Evolutionary conservation across 2,329 filamentous ascomycete species (phyloP).

Genomic region (Ilyonectria destructans): DNA sequence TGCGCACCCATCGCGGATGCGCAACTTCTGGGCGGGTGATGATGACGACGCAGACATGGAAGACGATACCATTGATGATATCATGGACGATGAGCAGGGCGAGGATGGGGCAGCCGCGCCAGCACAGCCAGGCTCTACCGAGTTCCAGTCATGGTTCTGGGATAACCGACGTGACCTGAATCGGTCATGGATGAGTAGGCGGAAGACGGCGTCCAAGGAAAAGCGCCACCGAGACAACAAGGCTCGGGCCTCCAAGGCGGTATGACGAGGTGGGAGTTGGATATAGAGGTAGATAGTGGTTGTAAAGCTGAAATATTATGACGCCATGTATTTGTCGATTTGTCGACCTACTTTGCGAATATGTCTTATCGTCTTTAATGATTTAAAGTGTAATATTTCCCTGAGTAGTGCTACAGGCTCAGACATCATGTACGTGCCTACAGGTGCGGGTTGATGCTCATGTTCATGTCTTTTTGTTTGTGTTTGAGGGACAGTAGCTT

Average conservation of each 20-base stretch:
- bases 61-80: slow-evolving; percentile 52
- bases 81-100: slow-evolving; percentile 49
- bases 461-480: too few species aligned
- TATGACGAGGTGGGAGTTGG: slow-evolving; percentile 42
- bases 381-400: too few species aligned
- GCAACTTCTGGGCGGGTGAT: slow-evolving; percentile 69
- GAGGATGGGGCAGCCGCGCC: slow-evolving; percentile 47
- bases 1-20: slow-evolving; percentile 79
- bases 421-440: too few species aligned
- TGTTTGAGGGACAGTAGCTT: too few species aligned
- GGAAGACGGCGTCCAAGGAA: slow-evolving; percentile 76
- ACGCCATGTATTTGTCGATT: not conserved
- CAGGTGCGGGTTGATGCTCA: too few species aligned
- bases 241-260: slow-evolving; percentile 63
- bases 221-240: slow-evolving; percentile 78
- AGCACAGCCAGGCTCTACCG: slow-evolving; percentile 56
- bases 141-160: slow-evolving; percentile 80
- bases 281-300: not conserved
- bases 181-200: slow-evolving; percentile 76
- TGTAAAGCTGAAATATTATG: not conserved
- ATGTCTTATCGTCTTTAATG: not conserved
- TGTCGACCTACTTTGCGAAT: not conserved
- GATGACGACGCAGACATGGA: slow-evolving; percentile 63
- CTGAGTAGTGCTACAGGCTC: too few species aligned
- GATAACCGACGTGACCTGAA: slow-evolving; percentile 77